phyloP scores from a whole-genome alignment of 345 rosid genomes.

The Rhodamnia rubescens region DNA sequence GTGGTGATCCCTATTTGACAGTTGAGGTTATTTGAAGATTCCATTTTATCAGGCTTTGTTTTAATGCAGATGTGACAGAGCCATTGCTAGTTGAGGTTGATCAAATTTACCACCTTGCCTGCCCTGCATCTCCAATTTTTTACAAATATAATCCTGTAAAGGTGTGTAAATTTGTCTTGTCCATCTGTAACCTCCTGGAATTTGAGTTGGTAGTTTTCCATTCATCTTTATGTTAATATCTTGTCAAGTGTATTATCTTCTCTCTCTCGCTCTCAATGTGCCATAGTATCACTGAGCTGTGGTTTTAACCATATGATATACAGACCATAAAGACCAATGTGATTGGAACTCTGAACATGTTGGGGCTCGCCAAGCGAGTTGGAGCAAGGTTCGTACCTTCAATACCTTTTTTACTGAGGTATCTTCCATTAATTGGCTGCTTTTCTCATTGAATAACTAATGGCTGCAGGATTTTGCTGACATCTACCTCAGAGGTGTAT shows the following conservation, averaged over 20 bases:
- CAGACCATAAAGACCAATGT: conserved; percentile 98
- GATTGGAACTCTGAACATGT: conserved; percentile 89
- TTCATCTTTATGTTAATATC: neutral
- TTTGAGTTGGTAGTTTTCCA: neutral
- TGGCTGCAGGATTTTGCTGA: conserved; percentile 63
- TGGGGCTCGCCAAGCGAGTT: conserved; percentile 96
- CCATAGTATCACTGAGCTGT: neutral
- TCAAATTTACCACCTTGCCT: conserved; percentile 88
- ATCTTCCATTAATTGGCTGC: neutral
- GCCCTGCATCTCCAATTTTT: conserved; percentile 97
- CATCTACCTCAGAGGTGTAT: conserved; percentile 90
- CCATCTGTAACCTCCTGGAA: neutral
- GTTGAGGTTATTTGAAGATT: neutral
- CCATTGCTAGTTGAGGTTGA: conserved; percentile 84
- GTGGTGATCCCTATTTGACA: neutral
- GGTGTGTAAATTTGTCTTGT: conserved; percentile 24
- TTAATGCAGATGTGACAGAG: conserved; percentile 76
- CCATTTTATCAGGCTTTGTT: neutral
- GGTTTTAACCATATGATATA: neutral
- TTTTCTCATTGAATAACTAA: neutral
- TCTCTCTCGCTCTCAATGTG: neutral
- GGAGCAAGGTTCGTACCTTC: conserved; percentile 66
- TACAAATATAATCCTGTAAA: conserved; percentile 96
- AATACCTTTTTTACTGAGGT: neutral
- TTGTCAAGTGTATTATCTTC: neutral